Conservation (phyloP, 495 filamentous ascomycete genomes). For the Entonaema liquescens region DNA sequence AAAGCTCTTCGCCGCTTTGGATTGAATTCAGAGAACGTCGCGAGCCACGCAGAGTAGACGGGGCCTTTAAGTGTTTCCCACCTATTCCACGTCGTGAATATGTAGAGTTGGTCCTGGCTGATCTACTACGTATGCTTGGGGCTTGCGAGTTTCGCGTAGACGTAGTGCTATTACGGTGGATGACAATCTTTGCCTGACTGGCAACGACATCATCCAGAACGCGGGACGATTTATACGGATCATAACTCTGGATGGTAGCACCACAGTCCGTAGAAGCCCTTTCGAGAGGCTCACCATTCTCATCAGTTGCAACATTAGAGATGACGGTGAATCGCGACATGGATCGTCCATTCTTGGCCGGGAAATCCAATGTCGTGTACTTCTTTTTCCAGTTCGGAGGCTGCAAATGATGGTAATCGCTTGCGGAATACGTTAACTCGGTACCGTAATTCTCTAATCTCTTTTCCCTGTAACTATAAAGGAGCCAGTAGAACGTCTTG, state of each 20-base stretch:
- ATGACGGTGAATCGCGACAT: conserved; percentile 78
- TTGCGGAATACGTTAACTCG: conserved; percentile 77
- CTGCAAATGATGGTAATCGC: conserved; percentile 85
- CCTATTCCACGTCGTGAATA: conserved; percentile 26
- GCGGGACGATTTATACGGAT: conserved; percentile 80
- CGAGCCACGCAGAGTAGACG: conserved; percentile 23
- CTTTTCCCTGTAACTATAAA: conserved; percentile 80
- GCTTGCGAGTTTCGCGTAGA: conserved; percentile 38
- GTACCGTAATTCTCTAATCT: conserved; percentile 84
- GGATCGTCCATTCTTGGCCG: conserved; percentile 59
- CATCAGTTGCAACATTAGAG: conserved; percentile 60
- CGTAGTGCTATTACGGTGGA: conserved; percentile 63
- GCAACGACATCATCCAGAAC: conserved; percentile 51
- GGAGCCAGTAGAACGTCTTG: conserved; percentile 87
- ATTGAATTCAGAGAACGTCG: conserved; percentile 67
- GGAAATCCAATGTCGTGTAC: conserved; percentile 61
- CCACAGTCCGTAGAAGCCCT: conserved; percentile 35
- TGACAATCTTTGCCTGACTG: conserved; percentile 67
- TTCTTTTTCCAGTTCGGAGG: conserved; percentile 57
- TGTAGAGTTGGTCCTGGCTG: conserved; percentile 36
- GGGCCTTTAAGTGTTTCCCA: conserved; percentile 7
- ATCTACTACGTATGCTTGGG: conserved; percentile 27
- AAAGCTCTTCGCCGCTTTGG: conserved; percentile 60
- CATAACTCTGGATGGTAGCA: conserved; percentile 70
- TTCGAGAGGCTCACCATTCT: conserved; percentile 32